These are phyloP conservation scores for Vicia sativa DNA, from an alignment of 306 rosid species.

Conservation along the genomic window DNA sequence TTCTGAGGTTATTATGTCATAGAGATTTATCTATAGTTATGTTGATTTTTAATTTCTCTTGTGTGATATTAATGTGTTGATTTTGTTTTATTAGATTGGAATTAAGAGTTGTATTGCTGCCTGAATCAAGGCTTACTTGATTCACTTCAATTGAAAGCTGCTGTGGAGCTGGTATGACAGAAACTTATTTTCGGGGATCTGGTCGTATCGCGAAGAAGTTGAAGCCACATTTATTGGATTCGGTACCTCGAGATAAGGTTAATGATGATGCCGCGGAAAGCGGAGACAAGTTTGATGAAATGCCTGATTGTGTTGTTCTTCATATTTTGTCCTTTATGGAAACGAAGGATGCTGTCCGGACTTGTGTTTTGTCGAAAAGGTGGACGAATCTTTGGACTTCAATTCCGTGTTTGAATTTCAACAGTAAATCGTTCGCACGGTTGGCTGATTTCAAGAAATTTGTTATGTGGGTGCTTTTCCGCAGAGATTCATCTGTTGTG, in stretches of 20 bases:
- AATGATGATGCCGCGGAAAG: slow-evolving; percentile 32
- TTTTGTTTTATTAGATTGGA: slow-evolving; percentile 12
- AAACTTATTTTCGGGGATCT: slow-evolving; percentile 24
- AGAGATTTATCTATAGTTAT: background rate
- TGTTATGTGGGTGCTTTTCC: slow-evolving; percentile 50
- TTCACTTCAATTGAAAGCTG: slow-evolving; percentile 28
- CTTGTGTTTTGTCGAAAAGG: slow-evolving; percentile 47
- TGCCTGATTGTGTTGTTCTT: slow-evolving; percentile 45
- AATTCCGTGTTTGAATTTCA: slow-evolving; percentile 47
- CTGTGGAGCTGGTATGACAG: slow-evolving; percentile 17
- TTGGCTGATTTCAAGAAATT: slow-evolving; percentile 50
- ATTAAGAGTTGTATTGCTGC: background rate
- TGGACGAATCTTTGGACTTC: slow-evolving; percentile 52
- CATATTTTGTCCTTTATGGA: slow-evolving; percentile 53
- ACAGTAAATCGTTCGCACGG: slow-evolving; percentile 47
- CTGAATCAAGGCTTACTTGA: background rate
- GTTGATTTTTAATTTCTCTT: background rate
- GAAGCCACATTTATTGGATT: background rate
- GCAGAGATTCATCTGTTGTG: slow-evolving; percentile 43
- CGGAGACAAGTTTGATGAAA: slow-evolving; percentile 39
- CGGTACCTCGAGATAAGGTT: slow-evolving; percentile 32
- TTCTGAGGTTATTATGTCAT: background rate
- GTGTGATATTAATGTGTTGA: background rate
- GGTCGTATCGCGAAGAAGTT: slow-evolving; percentile 41
- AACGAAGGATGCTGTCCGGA: slow-evolving; percentile 48